These are phyloP conservation scores for Aureobasidium mangrovei DNA, from an alignment of 2,329 filamentous ascomycete genomes.

Conservation along the genomic window DNA sequence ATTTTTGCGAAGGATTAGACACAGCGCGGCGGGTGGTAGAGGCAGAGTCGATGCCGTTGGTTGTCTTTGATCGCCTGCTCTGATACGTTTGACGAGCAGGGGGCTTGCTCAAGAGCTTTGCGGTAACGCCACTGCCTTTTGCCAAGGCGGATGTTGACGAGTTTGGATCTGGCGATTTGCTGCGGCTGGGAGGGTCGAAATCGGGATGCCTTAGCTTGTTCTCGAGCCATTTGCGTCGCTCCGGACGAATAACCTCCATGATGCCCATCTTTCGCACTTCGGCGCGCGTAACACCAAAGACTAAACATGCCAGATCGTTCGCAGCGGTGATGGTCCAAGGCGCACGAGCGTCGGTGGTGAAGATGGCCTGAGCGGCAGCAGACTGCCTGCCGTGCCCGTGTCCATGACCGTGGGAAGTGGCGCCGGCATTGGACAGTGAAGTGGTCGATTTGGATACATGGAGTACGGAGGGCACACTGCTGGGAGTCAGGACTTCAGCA, in stretches of 20 bases:
- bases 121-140: slow-evolving; percentile 77
- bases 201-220: slow-evolving; percentile 65
- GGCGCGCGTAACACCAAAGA: slow-evolving; percentile 97
- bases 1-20: slow-evolving; percentile 65
- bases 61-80: slow-evolving; percentile 54
- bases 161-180: slow-evolving; percentile 27
- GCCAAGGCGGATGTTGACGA: slow-evolving; percentile 31
- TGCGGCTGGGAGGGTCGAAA: slow-evolving; percentile 19
- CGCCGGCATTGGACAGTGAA: slow-evolving; percentile 16
- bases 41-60: slow-evolving; percentile 47
- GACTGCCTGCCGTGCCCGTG: slow-evolving; percentile 87
- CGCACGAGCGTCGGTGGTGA: slow-evolving; percentile 82
- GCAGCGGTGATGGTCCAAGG: slow-evolving; percentile 96
- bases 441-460: slow-evolving; percentile 27
- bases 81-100: slow-evolving; percentile 47
- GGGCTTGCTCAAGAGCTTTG: slow-evolving; percentile 78
- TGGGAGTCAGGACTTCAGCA: slow-evolving; percentile 15
- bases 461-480: slow-evolving; percentile 23
- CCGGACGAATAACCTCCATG: slow-evolving; percentile 84
- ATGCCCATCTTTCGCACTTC: slow-evolving; percentile 94
- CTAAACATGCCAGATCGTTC: slow-evolving; percentile 89
- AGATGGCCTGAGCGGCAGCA: slow-evolving; percentile 89
- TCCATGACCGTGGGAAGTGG: slow-evolving; percentile 31
- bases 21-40: slow-evolving; percentile 38
- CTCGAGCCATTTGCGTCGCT: slow-evolving; percentile 81